These are phyloP conservation scores for Chrysopogon serrulatus DNA, from an alignment of 176 grass and related monocot genomes.

Conservation along the genomic window DNA sequence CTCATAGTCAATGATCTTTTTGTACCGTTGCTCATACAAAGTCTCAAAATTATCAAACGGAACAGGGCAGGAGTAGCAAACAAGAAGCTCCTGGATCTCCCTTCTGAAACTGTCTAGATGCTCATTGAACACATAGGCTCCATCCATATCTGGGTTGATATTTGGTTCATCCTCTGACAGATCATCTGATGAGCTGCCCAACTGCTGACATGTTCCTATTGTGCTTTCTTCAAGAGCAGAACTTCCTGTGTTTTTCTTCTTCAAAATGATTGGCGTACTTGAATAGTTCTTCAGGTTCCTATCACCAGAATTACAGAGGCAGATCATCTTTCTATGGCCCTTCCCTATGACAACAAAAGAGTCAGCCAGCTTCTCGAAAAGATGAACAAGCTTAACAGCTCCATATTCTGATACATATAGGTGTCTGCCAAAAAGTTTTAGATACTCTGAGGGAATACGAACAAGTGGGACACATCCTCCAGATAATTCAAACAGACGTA, in stretches of 20 bases:
- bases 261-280: constrained; percentile 57
- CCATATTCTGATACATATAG: constrained; percentile 74
- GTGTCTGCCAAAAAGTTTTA: constrained; percentile 67
- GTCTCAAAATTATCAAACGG: constrained; percentile 45
- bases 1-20: constrained; percentile 66
- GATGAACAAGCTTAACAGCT: constrained; percentile 51
- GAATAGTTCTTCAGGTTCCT: constrained; percentile 54
- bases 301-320: constrained; percentile 66
- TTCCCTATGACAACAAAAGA: constrained; percentile 75
- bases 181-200: constrained; percentile 70
- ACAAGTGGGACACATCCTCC: constrained; percentile 70
- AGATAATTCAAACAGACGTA: constrained; percentile 61
- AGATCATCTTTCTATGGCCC: constrained; percentile 73
- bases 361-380: constrained; percentile 73
- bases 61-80: constrained; percentile 78
- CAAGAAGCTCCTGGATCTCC: constrained; percentile 88
- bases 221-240: constrained; percentile 29
- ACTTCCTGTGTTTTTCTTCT: constrained; percentile 55
- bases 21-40: constrained; percentile 81
- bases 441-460: constrained; percentile 70
- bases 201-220: constrained; percentile 32
- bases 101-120: constrained; percentile 55
- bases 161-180: constrained; percentile 67
- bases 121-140: constrained; percentile 38
- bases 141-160: constrained; percentile 37